phyloP scores from a whole-genome alignment of 805 yeast species.

The Candida loeiensis region DNA sequence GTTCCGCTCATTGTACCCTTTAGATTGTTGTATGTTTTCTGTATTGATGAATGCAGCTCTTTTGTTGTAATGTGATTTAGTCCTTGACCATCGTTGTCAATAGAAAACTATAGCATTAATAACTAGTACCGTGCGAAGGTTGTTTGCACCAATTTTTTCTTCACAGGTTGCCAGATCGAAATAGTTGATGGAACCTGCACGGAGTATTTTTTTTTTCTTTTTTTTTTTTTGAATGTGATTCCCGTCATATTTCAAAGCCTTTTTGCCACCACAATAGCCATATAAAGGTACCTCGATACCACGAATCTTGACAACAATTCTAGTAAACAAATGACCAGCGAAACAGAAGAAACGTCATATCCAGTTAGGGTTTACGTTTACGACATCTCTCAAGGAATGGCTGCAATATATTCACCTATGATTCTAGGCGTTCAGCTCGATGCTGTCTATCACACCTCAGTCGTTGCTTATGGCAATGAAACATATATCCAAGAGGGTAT shows the following conservation, averaged over 20 bases:
- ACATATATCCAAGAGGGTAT: slow-evolving; percentile 61
- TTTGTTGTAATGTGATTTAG: neutral
- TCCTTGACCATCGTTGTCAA: neutral
- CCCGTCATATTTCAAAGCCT: too few species aligned
- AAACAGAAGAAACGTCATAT: slow-evolving; percentile 21
- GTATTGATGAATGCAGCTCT: neutral
- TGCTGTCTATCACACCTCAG: slow-evolving; percentile 66
- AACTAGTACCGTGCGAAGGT: neutral
- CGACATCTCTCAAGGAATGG: slow-evolving; percentile 62
- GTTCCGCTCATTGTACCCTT: neutral
- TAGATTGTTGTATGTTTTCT: neutral
- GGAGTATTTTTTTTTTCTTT: too few species aligned
- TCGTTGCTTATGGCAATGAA: slow-evolving; percentile 52
- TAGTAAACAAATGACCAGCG: too few species aligned
- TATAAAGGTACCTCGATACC: too few species aligned
- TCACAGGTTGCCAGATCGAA: neutral
- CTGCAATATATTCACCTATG: slow-evolving; percentile 46
- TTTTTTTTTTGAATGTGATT: neutral
- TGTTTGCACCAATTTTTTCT: neutral
- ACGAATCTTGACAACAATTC: too few species aligned
- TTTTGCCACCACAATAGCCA: slow-evolving; percentile 8
- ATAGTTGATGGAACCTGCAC: neutral
- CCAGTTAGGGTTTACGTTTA: slow-evolving; percentile 57
- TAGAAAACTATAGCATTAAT: neutral
- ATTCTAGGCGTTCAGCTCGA: slow-evolving; percentile 53